Evolutionary conservation across 2,329 filamentous ascomycete species (phyloP), one percentile per base, ranked within the genome.

Genomic region (Epichloe baconii): DNA sequence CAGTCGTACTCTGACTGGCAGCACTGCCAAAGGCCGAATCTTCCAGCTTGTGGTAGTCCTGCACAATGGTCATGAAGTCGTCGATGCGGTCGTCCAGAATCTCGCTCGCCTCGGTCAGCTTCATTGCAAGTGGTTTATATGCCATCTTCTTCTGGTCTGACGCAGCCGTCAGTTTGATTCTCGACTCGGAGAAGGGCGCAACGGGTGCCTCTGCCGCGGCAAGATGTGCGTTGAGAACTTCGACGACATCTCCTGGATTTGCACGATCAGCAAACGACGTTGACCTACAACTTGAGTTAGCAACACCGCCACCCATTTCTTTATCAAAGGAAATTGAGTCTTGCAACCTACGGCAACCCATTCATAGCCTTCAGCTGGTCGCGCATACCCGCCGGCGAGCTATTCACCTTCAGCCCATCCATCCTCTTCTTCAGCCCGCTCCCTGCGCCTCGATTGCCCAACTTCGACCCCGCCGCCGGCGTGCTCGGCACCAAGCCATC

Each of bases 31-130:
- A 94, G 0, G 80, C 85, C 17, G 79, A 78, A 53, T 93, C 84
- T 17, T 93, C 86, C 5, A 95, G 72, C 14, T 78, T 73, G 66
- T 95, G 80, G 57, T 89, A 75, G 51, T 84, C 79, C 67, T 87
- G 82, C 5, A 95, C 75, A 2, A 89, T 67, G n/a, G 73, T 71
- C 53, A 81, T 76, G 61, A 96, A 95, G 55, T 90, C 88, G 60
- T 97, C 89, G 71, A 98, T 96, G 59, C 89, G 79, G 67, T 97
- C 91, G 68, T 98, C 93, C 7, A 97, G 77, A 44, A 95, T 87
- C 66, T 95, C 90, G 4, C 91, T 95, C 0, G 88, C 83, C 64
- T 96, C 90, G 5, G 88, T 90, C 6, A 93, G 75, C 62, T 95
- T 95, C 89, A 97, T 95, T 2, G 88, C 85, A 75, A 97, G 83